phyloP scores from a whole-genome alignment of 2,329 filamentous ascomycete species.

The Trichoderma sp. region DNA sequence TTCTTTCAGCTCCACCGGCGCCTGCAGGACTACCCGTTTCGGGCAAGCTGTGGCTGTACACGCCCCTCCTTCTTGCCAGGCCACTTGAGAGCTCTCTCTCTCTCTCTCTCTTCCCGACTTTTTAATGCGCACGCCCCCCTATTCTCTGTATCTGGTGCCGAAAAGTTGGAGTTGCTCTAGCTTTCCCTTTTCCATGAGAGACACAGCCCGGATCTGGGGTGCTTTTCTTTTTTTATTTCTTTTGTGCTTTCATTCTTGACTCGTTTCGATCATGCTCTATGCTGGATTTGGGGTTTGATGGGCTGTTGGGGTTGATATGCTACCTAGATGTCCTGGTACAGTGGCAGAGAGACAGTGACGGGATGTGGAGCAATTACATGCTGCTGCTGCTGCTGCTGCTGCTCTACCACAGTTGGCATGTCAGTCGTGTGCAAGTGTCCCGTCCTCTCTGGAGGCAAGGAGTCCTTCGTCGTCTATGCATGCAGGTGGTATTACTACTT shows the following conservation, averaged over 20 bases:
- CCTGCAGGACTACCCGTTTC: constrained; percentile 27
- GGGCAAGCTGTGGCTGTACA: constrained; percentile 19
- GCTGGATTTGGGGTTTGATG: background rate
- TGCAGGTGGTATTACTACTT: no score
- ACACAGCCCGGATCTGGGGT: constrained; percentile 24
- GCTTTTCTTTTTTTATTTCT: background rate
- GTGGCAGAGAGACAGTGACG: constrained; percentile 23
- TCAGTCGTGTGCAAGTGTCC: background rate
- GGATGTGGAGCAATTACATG: background rate
- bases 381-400: background rate
- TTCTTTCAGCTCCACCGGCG: constrained; percentile 28
- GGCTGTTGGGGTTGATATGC: no score
- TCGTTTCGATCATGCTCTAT: background rate
- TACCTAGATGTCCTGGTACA: background rate
- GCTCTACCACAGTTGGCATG: background rate
- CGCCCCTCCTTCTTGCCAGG: background rate
- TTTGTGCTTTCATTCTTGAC: background rate
- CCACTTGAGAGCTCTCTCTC: no score
- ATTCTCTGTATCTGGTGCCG: no score
- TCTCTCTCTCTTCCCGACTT: background rate
- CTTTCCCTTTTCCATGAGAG: no score
- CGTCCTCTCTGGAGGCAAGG: background rate
- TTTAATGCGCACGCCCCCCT: constrained; percentile 15
- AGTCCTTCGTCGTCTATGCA: no score
- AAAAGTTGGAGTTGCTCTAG: no score